Evolutionary conservation across 2,329 filamentous ascomycete genomes (phyloP), one percentile per base, ranked within the genome.

Genomic region (Colletotrichum sp.): DNA sequence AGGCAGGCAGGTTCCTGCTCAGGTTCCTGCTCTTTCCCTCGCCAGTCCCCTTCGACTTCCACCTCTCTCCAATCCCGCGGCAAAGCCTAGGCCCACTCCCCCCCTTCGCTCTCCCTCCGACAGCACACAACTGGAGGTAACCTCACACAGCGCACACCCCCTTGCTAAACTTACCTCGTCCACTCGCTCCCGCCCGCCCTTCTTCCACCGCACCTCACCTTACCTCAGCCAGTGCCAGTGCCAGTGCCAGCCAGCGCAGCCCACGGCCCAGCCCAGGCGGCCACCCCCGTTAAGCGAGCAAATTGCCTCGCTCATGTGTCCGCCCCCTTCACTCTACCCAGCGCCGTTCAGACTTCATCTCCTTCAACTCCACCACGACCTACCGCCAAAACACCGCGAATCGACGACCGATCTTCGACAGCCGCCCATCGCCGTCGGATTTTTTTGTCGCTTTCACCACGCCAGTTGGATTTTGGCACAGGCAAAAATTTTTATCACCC

Each of bases 291-390:
- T 76, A 76, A 76, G 74, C 74, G 74, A 76, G 70, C 74, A 76
- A 76, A 76, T 69, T 76, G 75, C 72, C 75, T 74, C 75, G 67
- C 71, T 76, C 71, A 72, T 68, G 63, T 74, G 75, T 72, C 77
- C 75, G 75, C 75, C 77, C 77, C 74, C 71, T 75, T 77, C 75
- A 67, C 71, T 77, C 75, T 77, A 71, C 76, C 72, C 71, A 76
- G 69, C 65, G 65, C 75, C 71, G 63, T 75, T 75, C 75, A 69
- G 77, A 78, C 77, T 77, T 77, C 75, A 78, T 67, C 69, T 78
- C 71, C 69, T 69, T 69, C 77, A 77, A 71, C 77, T 76, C 68
- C 76, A 78, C 75, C 71, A 77, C 75, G 66, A 70, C 65, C 65
- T 59, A 66, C 75, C 66, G 66, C 75, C 72, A 60, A 75, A 77